These are phyloP conservation scores for Mycosphaerella arachidis DNA, from an alignment of 2,329 filamentous ascomycete genomes.

Conservation along the genomic window DNA sequence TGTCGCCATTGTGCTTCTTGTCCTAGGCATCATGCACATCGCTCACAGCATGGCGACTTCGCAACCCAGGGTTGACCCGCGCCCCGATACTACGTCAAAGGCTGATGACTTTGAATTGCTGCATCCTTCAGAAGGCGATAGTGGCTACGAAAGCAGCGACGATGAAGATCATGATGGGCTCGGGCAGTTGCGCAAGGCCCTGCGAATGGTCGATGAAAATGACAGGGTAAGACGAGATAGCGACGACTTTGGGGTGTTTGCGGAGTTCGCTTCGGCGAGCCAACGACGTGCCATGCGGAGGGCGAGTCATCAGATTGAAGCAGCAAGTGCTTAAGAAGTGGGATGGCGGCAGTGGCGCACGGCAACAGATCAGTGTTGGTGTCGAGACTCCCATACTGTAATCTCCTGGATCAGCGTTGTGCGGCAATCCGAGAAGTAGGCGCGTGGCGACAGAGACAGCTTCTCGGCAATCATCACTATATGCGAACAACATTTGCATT, in stretches of 20 bases:
- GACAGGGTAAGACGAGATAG: neutral
- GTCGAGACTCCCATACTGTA: no score
- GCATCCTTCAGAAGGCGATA: neutral
- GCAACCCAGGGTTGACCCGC: no score
- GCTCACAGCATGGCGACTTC: no score
- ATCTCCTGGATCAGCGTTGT: no score
- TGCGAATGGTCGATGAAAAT: neutral
- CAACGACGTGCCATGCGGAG: neutral
- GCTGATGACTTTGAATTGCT: neutral
- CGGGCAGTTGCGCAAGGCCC: neutral
- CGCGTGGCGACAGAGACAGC: neutral
- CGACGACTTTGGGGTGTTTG: neutral
- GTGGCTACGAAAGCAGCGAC: neutral
- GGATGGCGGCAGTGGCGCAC: no score
- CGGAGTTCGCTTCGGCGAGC: neutral
- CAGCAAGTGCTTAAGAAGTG: neutral
- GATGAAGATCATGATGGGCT: neutral
- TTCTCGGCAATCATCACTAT: neutral
- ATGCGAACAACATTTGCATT: neutral
- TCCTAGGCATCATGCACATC: no score
- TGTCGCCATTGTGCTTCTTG: no score
- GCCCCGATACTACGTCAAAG: neutral
- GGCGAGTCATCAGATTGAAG: neutral
- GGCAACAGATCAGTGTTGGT: no score
- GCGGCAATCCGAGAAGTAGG: neutral